Percentiles rank a stretch among this genome's conserved stretches.
These are phyloP conservation scores for Nicotiana otophora DNA, from an alignment of 257 asterid species.

Conservation along the genomic window DNA sequence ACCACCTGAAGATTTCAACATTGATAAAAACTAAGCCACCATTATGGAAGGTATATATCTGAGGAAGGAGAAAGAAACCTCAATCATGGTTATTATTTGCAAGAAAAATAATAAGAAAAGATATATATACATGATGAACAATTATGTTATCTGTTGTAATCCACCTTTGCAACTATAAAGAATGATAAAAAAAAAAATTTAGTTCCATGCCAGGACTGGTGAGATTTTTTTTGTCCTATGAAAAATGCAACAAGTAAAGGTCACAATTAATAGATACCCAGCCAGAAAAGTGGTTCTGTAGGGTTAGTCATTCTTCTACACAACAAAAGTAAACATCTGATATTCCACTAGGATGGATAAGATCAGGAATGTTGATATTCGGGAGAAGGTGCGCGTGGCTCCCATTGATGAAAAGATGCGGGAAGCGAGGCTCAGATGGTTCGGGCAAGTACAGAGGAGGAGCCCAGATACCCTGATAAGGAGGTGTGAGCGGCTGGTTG, in stretches of 20 bases:
- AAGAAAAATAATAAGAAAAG: background rate
- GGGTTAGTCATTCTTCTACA: slow-evolving; percentile 1
- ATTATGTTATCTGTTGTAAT: background rate
- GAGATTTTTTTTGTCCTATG: background rate
- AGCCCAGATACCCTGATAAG: too few relatives aligned
- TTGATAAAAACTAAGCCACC: slow-evolving; percentile 4
- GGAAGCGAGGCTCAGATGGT: too few relatives aligned
- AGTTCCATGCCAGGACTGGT: background rate
- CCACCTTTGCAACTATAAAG: background rate
- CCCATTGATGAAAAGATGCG: too few relatives aligned
- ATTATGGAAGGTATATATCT: background rate
- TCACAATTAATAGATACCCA: background rate
- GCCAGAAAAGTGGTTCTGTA: background rate
- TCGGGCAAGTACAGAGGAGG: too few relatives aligned
- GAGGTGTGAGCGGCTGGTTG: too few relatives aligned
- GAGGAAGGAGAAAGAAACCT: background rate
- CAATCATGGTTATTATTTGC: background rate
- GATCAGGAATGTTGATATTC: too few relatives aligned
- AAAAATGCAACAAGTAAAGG: background rate
- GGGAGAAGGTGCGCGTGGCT: too few relatives aligned
- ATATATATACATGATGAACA: background rate
- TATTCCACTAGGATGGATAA: background rate
- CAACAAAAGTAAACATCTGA: background rate
- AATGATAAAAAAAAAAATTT: background rate
- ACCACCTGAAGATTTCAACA: slow-evolving; percentile 55